phyloP scores from a whole-genome alignment of 1,284 basidiomycete genomes.

The Cronartium ribicola region DNA sequence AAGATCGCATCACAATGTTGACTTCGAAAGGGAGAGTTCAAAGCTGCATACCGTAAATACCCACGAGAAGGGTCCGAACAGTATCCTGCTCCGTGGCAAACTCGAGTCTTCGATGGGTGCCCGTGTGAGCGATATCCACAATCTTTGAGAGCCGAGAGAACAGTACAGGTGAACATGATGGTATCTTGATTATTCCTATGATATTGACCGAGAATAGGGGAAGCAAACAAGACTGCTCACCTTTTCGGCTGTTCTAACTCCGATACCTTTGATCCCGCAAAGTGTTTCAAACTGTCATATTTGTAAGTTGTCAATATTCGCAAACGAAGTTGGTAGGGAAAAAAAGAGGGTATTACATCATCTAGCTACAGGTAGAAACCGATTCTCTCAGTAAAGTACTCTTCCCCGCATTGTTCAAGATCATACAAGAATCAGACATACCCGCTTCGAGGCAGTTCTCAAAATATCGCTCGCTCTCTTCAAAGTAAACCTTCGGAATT shows the following conservation, averaged over 20 bases:
- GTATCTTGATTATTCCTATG: background rate
- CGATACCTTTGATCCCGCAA: slow-evolving; percentile 19
- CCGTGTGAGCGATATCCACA: slow-evolving; percentile 16
- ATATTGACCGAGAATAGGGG: background rate
- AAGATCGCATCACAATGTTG: background rate
- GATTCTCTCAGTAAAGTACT: too few species aligned
- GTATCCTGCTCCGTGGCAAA: slow-evolving; percentile 14
- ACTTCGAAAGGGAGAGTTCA: background rate
- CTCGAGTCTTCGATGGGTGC: slow-evolving; percentile 22
- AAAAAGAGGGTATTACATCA: background rate
- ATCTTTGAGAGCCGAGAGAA: background rate
- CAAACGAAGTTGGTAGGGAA: background rate
- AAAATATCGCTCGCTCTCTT: slow-evolving; percentile 4
- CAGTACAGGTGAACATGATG: background rate
- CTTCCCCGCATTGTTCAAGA: too few species aligned
- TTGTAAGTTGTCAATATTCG: background rate
- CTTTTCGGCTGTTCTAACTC: slow-evolving; percentile 15
- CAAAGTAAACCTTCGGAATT: slow-evolving; percentile 12
- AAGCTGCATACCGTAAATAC: slow-evolving; percentile 12
- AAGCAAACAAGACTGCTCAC: background rate
- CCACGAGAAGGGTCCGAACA: slow-evolving; percentile 3
- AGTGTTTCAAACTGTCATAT: slow-evolving; percentile 9
- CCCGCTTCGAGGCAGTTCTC: slow-evolving; percentile 20
- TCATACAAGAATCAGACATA: too few species aligned
- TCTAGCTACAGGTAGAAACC: slow-evolving; percentile 6